Evolutionary conservation across 108 stramenopile species (phyloP).

Genomic region (Nitzschia sp.): DNA sequence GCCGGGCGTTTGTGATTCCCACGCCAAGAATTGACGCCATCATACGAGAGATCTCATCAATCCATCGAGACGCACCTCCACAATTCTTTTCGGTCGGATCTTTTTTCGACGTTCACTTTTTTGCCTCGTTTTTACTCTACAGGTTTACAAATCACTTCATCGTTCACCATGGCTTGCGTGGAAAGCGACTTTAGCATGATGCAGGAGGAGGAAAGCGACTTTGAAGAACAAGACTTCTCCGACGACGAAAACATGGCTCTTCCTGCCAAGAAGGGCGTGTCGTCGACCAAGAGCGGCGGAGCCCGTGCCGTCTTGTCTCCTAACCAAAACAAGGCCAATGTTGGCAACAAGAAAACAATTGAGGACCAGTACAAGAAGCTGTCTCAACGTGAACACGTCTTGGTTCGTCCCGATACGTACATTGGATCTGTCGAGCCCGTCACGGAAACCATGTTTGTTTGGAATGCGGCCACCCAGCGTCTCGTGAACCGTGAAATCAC

Average conservation of each 20-base stretch:
- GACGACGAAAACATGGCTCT: conserved; percentile 45
- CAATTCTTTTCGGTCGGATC: neutral
- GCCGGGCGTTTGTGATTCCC: no score
- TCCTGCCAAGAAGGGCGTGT: conserved; percentile 30
- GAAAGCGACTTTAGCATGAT: conserved; percentile 33
- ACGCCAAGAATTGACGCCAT: no score
- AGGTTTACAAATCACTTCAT: neutral
- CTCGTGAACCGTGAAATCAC: conserved; percentile 84
- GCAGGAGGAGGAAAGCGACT: conserved; percentile 40
- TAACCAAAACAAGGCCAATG: conserved; percentile 32
- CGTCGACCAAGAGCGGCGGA: conserved; percentile 19
- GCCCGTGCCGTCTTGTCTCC: conserved; percentile 27
- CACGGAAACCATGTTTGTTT: conserved; percentile 92
- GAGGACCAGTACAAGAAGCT: conserved; percentile 95
- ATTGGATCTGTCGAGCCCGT: conserved; percentile 86
- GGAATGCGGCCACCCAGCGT: conserved; percentile 54
- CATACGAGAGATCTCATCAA: no score
- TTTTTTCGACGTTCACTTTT: neutral
- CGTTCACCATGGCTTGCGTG: conserved; percentile 20
- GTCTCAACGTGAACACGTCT: conserved; percentile 97
- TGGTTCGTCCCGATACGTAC: conserved; percentile 98
- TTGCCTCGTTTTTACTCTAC: neutral
- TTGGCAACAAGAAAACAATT: conserved; percentile 60
- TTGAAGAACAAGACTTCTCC: conserved; percentile 38
- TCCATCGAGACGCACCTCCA: no score